Percentiles rank a stretch among this genome's conserved stretches.
Evolutionary conservation across 805 yeast genomes (phyloP).

Genomic region (Kuraishia cidri): DNA sequence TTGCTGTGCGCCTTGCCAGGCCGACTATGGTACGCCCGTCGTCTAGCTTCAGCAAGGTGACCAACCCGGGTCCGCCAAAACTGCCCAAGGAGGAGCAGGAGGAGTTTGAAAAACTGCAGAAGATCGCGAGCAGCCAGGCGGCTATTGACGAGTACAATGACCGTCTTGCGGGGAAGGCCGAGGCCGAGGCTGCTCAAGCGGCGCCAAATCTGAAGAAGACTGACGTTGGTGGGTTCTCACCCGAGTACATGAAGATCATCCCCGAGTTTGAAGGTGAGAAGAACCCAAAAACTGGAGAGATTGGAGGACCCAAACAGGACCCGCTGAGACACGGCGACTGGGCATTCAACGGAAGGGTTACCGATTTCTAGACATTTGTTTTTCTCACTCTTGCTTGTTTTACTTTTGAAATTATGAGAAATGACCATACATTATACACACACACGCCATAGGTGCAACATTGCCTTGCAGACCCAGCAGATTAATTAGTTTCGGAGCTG

Average conservation of each 20-base stretch:
- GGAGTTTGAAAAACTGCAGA: conserved; percentile 84
- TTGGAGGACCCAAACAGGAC: conserved; percentile 97
- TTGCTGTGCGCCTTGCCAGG: too few species aligned
- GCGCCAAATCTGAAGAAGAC: conserved; percentile 22
- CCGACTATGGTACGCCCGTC: too few species aligned
- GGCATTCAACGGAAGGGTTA: conserved; percentile 92
- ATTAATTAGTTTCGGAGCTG: too few species aligned
- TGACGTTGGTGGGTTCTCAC: conserved; percentile 58
- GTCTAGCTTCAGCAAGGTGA: too few species aligned
- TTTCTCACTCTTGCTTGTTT: too few species aligned
- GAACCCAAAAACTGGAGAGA: conserved; percentile 91
- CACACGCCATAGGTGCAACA: too few species aligned
- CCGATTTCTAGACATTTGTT: conserved; percentile 60
- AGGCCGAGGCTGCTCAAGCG: conserved; percentile 1
- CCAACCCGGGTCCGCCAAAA: conserved; percentile 54
- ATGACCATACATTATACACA: too few species aligned
- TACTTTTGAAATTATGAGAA: too few species aligned
- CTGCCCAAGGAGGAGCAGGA: conserved; percentile 77
- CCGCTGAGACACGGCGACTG: conserved; percentile 86
- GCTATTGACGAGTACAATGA: conserved; percentile 68
- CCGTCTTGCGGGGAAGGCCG: conserved; percentile 11
- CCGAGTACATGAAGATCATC: conserved; percentile 65
- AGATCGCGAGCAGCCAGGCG: conserved; percentile 68
- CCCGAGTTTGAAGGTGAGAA: conserved; percentile 95
- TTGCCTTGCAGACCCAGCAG: too few species aligned